Percentiles rank a stretch among this genome's conserved stretches.
Evolutionary conservation across 306 rosid genomes (phyloP).

Genomic region (Canavalia gladiata): DNA sequence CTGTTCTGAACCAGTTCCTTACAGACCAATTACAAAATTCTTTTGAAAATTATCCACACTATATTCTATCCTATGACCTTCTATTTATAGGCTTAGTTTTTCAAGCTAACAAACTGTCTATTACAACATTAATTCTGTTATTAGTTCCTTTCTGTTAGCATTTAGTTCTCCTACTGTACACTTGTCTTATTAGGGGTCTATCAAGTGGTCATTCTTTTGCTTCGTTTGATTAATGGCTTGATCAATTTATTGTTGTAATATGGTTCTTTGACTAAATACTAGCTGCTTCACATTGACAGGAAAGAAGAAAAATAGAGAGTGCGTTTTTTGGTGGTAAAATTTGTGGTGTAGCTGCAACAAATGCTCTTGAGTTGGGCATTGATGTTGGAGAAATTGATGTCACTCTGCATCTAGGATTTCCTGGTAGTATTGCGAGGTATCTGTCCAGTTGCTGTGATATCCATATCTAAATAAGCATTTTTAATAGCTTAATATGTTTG

Average conservation of each 20-base stretch:
- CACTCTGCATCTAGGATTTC: slow-evolving; percentile 97
- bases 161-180: too few species aligned
- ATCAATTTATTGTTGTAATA: slow-evolving; percentile 31
- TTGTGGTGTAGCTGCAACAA: slow-evolving; percentile 94
- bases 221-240: slow-evolving; percentile 28
- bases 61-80: too few species aligned
- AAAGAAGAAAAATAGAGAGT: slow-evolving; percentile 89
- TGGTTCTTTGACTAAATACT: slow-evolving; percentile 44
- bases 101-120: too few species aligned
- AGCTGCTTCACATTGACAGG: slow-evolving; percentile 59
- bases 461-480: slow-evolving; percentile 20
- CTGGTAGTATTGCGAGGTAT: slow-evolving; percentile 95
- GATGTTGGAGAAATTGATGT: slow-evolving; percentile 96
- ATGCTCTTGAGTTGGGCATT: slow-evolving; percentile 99
- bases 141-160: too few species aligned
- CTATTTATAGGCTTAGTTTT: too few species aligned
- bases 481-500: slow-evolving; percentile 41
- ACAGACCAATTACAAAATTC: too few species aligned
- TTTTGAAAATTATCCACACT: too few species aligned
- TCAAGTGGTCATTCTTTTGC: slow-evolving; percentile 3
- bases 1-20: too few species aligned
- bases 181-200: too few species aligned
- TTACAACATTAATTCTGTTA: too few species aligned
- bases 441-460: slow-evolving; percentile 15
- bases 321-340: slow-evolving; percentile 86